These are phyloP conservation scores for Tolypocladium ovalisporum DNA, from an alignment of 2,329 filamentous ascomycete species.

Conservation along the genomic window DNA sequence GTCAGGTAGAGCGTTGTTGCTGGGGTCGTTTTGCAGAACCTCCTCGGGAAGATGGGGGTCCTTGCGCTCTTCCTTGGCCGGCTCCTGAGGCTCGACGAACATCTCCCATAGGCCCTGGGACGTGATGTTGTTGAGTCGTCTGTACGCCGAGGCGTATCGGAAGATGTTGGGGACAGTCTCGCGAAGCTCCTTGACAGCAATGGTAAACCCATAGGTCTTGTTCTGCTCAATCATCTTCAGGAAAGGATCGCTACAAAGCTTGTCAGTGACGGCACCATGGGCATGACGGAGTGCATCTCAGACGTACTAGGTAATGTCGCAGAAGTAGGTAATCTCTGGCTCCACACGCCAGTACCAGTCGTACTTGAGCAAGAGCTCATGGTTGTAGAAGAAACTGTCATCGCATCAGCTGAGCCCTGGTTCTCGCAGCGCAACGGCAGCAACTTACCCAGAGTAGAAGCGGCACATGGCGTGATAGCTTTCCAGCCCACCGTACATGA, in stretches of 20 bases:
- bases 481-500: constrained; percentile 99
- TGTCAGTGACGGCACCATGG: neutral
- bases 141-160: constrained; percentile 96
- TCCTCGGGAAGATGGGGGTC: constrained; percentile 68
- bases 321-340: constrained; percentile 99
- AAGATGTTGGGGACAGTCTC: constrained; percentile 99
- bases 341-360: constrained; percentile 99
- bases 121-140: constrained; percentile 78
- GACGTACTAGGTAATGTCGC: constrained; percentile 89
- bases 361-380: constrained; percentile 88
- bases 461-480: constrained; percentile 99
- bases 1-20: constrained; percentile 58
- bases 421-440: neutral
- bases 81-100: constrained; percentile 74
- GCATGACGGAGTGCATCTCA: neutral
- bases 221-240: constrained; percentile 86
- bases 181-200: constrained; percentile 93
- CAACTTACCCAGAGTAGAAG: constrained; percentile 86
- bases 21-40: constrained; percentile 65
- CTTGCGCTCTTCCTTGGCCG: constrained; percentile 49
- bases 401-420: constrained; percentile 9
- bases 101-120: constrained; percentile 97
- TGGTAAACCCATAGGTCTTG: constrained; percentile 98
- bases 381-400: constrained; percentile 84
- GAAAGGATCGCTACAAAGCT: constrained; percentile 67